Conservation (phyloP, 108 stramenopile genomes). For the Hondaea fermentalgiana region DNA sequence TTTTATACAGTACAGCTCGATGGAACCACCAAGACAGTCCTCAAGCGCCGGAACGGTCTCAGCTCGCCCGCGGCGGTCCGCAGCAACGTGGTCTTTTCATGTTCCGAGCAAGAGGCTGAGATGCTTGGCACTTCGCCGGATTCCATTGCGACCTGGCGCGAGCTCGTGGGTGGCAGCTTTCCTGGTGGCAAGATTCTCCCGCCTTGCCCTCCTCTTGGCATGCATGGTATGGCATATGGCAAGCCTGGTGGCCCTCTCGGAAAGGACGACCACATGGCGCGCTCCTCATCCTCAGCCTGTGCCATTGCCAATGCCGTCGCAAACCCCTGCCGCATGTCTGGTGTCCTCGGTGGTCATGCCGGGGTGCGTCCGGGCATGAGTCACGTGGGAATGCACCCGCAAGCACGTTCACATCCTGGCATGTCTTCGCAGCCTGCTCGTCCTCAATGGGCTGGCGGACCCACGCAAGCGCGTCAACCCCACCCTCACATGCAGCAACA, state of each 20-base stretch:
- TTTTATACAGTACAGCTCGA: conserved; percentile 11
- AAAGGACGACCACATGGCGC: not conserved
- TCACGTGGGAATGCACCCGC: not conserved
- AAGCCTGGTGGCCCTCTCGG: not conserved
- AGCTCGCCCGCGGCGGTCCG: not conserved
- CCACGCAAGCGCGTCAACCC: no score
- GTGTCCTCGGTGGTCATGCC: not conserved
- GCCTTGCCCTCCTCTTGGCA: not conserved
- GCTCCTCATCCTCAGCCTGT: not conserved
- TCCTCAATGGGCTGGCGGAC: no score
- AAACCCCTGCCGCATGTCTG: not conserved
- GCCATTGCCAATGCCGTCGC: not conserved
- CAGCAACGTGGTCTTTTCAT: not conserved
- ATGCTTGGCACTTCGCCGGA: not conserved
- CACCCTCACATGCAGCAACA: no score
- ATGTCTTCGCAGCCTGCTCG: no score
- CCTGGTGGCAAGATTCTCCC: not conserved
- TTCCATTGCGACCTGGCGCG: not conserved
- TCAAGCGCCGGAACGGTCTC: conserved; percentile 1
- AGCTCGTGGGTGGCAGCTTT: not conserved
- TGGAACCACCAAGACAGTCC: not conserved
- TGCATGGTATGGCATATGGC: not conserved
- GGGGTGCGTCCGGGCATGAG: not conserved
- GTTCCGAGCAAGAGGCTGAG: not conserved
- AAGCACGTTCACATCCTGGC: not conserved